Conservation (phyloP, 139 green algal species). For the Penium margaritaceum region DNA sequence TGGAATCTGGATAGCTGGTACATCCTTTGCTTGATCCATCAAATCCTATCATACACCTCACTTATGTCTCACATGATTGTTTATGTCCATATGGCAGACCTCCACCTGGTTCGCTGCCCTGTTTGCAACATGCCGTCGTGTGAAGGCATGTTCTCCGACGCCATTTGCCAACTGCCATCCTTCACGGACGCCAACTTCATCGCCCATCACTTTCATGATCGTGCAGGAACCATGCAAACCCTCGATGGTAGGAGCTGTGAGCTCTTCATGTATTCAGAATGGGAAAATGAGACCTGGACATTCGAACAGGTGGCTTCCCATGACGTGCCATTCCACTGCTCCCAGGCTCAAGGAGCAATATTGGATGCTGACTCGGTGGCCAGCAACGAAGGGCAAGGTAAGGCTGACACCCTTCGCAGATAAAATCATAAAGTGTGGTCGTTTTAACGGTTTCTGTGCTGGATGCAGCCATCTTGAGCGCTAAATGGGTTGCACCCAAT, state of each 20-base stretch:
- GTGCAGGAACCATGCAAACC: constrained; percentile 23
- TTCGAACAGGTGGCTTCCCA: constrained; percentile 7
- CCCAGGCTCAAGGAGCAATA: constrained; percentile 6
- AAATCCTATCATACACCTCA: background rate
- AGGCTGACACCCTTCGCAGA: background rate
- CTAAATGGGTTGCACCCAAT: constrained; percentile 12
- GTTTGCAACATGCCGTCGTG: constrained; percentile 17
- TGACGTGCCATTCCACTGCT: constrained; percentile 17
- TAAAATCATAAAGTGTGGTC: too few relatives aligned
- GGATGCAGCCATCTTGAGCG: constrained; percentile 21
- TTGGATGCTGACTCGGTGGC: constrained; percentile 8
- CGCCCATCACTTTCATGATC: background rate
- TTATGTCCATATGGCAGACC: constrained; percentile 2
- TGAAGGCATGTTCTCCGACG: constrained; percentile 2
- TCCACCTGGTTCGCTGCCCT: constrained; percentile 27
- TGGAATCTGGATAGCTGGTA: constrained; percentile 33
- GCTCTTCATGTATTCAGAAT: constrained; percentile 16
- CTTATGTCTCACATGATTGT: background rate
- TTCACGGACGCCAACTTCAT: background rate
- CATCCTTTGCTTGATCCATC: background rate
- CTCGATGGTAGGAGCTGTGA: constrained; percentile 13
- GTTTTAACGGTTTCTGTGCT: too few relatives aligned
- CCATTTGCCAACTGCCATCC: background rate
- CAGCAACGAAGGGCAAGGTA: constrained; percentile 10
- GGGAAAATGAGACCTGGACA: constrained; percentile 6